Evolutionary conservation across 495 filamentous ascomycete genomes (phyloP), one percentile per base, ranked within the genome.

Genomic region (Barbatosphaeria neglecta): DNA sequence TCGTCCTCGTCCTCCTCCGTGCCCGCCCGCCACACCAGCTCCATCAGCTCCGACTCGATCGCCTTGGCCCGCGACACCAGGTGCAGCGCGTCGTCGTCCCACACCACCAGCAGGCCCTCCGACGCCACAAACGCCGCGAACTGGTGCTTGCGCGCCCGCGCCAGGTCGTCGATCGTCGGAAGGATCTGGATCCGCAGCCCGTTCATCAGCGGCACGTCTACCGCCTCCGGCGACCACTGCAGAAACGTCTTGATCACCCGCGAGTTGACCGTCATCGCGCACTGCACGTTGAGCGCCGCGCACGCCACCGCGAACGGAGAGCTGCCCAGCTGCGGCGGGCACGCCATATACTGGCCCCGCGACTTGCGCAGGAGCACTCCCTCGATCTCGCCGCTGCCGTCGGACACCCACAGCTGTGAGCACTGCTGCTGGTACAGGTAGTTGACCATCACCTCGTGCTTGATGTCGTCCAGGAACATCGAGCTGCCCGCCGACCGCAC

Each of bases 401-500:
- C 79, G 25, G 74, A 76, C 10, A 86, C 76, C 84, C 84, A 89
- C 27, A 86, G 65, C 45, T 77, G 70, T 13, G 74, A 70, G 44
- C 78, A 83, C 61, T 86, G 82, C 57, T 87, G 83, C 55, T 89
- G 84, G 62, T 84, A 84, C 20, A 89, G 68, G 52, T 83, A 87
- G 56, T 84, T 87, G 35, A 83, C 83, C 84, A 89, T 88, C 46
- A 89, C 80, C 56, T 87, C 83, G 58, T 85, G 83, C 56, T 84
- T 87, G 58, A 89, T 85, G 50, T 87, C 82, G 47, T 86, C 82
- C 19, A 84, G 54, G 44, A 82, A 75, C 41, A 74, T 65, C 16
- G 80, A 81, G 51, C 71, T 77, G 20, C 62, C 62, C 15, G 52
- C 61, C 8, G 75, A 78, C 41, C 62, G 58, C 25, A 62, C 55